Conservation (phyloP, 345 rosid species). For the Acer saccharum region DNA sequence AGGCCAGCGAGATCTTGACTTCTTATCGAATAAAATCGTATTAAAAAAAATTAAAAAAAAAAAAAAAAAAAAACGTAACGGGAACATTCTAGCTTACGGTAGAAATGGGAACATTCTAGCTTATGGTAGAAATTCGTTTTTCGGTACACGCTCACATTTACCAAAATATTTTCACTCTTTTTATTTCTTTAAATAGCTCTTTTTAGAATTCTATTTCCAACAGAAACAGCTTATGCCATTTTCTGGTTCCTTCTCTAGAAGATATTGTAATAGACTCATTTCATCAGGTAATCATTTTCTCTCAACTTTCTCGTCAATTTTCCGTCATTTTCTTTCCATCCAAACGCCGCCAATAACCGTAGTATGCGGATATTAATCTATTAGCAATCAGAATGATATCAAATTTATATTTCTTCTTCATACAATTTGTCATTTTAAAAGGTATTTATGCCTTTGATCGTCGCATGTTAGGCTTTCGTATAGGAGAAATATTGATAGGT, state of each 20-base stretch:
- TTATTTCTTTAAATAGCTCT: not conserved
- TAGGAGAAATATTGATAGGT: not conserved
- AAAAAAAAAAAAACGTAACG: too few species aligned
- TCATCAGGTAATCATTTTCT: constrained; percentile 15
- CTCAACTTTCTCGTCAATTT: not conserved
- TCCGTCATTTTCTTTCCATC: not conserved
- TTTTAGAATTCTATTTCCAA: not conserved
- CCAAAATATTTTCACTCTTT: too few species aligned
- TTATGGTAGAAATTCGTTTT: too few species aligned
- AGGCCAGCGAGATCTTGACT: too few species aligned
- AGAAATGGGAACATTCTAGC: too few species aligned
- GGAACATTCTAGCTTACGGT: too few species aligned
- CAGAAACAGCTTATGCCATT: not conserved
- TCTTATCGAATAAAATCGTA: too few species aligned
- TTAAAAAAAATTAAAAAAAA: too few species aligned
- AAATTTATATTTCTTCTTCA: not conserved
- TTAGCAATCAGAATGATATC: not conserved
- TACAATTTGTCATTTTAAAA: too few species aligned
- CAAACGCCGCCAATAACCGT: not conserved
- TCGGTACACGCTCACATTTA: too few species aligned
- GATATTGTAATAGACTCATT: not conserved
- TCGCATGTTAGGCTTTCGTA: not conserved
- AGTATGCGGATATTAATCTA: too few species aligned
- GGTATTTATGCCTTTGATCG: not conserved
- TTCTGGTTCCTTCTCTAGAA: not conserved